Percentiles rank a stretch among this genome's conserved stretches.
phyloP scores from a whole-genome alignment of 2,329 filamentous ascomycete species.

The Grosmannia penicillata region DNA sequence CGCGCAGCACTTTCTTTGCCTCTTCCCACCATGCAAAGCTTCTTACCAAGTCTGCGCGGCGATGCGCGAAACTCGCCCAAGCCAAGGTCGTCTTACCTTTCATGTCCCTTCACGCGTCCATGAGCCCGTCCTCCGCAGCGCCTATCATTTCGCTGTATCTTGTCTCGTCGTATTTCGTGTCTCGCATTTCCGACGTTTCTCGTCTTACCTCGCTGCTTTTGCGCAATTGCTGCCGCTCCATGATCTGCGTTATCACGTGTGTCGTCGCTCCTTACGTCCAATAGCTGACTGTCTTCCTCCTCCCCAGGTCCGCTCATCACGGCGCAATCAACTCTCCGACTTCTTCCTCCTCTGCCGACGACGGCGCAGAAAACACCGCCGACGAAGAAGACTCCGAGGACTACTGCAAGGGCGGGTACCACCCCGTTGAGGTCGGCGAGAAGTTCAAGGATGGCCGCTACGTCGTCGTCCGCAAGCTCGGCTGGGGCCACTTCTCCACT shows the following conservation, averaged over 20 bases:
- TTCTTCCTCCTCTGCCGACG: conserved; percentile 65
- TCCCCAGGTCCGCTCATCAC: conserved; percentile 25
- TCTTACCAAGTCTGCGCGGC: conserved; percentile 15
- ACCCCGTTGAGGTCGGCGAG: conserved; percentile 87
- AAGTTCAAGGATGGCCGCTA: conserved; percentile 97
- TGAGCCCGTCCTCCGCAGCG: no score
- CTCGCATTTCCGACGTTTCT: not conserved
- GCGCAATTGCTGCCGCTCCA: no score
- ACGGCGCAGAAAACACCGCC: conserved; percentile 78
- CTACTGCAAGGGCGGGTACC: conserved; percentile 98
- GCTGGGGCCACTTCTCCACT: conserved; percentile 98
- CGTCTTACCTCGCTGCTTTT: no score
- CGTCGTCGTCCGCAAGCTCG: conserved; percentile 87
- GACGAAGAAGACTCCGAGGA: conserved; percentile 98
- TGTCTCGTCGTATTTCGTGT: not conserved
- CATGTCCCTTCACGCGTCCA: not conserved
- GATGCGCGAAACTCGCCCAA: conserved; percentile 14
- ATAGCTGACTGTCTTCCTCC: conserved; percentile 19
- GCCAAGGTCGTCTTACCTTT: conserved; percentile 12
- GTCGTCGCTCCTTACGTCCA: conserved; percentile 13
- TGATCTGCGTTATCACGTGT: no score
- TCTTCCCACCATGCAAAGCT: conserved; percentile 11
- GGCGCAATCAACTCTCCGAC: conserved; percentile 57
- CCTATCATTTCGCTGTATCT: not conserved
- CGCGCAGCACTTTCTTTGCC: not conserved